phyloP scores from a whole-genome alignment of 192 early-diverging fungal genomes.

The Helicostylum pulchrum region DNA sequence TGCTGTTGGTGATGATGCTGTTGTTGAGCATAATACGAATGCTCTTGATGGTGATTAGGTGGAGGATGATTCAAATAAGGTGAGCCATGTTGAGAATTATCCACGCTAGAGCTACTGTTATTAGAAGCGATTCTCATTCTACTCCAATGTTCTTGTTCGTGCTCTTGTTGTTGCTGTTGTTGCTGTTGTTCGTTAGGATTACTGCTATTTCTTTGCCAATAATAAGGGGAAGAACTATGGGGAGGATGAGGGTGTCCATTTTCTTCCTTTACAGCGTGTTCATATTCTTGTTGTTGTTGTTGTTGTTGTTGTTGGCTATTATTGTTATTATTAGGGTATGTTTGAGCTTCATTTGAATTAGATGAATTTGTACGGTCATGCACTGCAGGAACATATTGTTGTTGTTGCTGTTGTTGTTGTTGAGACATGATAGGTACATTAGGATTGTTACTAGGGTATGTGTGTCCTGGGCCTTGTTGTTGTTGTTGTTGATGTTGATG shows the following conservation, averaged over 20 bases:
- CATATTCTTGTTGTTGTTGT: background rate
- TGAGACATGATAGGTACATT: constrained; percentile 14
- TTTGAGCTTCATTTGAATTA: background rate
- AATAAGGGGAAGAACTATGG: constrained; percentile 7
- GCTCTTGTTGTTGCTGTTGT: constrained; percentile 5
- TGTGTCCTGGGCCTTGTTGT: background rate
- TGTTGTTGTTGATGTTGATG: background rate
- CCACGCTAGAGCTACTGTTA: constrained; percentile 11
- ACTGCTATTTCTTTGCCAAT: constrained; percentile 12
- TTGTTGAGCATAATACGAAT: constrained; percentile 15
- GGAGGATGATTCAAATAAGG: constrained; percentile 15
- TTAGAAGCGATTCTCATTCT: constrained; percentile 19
- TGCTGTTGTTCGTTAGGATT: background rate
- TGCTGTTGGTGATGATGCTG: constrained; percentile 10
- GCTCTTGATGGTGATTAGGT: background rate
- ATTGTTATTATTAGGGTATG: constrained; percentile 12
- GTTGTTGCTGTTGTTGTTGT: constrained; percentile 6
- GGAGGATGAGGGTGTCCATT: background rate
- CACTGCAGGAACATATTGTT: constrained; percentile 8
- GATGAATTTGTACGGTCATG: constrained; percentile 7
- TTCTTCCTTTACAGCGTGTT: background rate
- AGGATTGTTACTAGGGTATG: constrained; percentile 5
- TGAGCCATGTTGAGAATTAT: constrained; percentile 6
- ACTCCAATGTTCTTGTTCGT: background rate
- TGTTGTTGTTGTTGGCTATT: background rate